Evolutionary conservation across 1,139 yeast genomes (phyloP).

Genomic region (Wickerhamomyces sp.): DNA sequence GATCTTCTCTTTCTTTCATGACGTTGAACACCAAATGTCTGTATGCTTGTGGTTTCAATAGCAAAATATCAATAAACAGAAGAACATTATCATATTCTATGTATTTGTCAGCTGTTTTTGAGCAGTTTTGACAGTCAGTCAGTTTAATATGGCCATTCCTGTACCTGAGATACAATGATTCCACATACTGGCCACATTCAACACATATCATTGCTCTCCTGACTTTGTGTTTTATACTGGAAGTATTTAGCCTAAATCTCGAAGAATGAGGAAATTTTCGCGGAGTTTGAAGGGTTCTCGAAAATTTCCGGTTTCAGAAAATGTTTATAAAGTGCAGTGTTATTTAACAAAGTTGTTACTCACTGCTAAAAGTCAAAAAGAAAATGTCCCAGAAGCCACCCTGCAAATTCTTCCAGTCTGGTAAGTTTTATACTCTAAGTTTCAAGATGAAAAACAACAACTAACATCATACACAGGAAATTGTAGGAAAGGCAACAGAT

Average conservation of each 20-base stretch:
- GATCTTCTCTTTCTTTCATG: conserved; percentile 30
- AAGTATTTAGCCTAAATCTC: neutral
- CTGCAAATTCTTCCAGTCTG: conserved; percentile 38
- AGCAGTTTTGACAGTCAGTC: conserved; percentile 73
- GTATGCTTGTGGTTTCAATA: conserved; percentile 85
- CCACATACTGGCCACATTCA: conserved; percentile 70
- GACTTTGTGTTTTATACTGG: neutral
- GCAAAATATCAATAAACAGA: conserved; percentile 74
- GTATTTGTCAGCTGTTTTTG: conserved; percentile 79
- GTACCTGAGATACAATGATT: conserved; percentile 64
- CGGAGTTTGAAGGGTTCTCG: neutral
- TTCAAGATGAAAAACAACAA: neutral
- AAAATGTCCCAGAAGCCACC: conserved; percentile 26
- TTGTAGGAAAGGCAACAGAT: conserved; percentile 34
- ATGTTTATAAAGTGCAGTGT: neutral
- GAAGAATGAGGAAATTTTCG: no score
- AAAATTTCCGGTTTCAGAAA: neutral
- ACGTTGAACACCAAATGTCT: conserved; percentile 82
- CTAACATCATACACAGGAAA: conserved; percentile 19
- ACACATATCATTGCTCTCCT: conserved; percentile 70
- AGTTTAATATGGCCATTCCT: conserved; percentile 76
- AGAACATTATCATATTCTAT: conserved; percentile 86
- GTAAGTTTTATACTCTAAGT: conserved; percentile 15
- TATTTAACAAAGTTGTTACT: neutral
- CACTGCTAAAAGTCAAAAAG: neutral